These are phyloP conservation scores for Babesia bovis DNA, from an alignment of 169 alveolate genomes.

Conservation along the genomic window DNA sequence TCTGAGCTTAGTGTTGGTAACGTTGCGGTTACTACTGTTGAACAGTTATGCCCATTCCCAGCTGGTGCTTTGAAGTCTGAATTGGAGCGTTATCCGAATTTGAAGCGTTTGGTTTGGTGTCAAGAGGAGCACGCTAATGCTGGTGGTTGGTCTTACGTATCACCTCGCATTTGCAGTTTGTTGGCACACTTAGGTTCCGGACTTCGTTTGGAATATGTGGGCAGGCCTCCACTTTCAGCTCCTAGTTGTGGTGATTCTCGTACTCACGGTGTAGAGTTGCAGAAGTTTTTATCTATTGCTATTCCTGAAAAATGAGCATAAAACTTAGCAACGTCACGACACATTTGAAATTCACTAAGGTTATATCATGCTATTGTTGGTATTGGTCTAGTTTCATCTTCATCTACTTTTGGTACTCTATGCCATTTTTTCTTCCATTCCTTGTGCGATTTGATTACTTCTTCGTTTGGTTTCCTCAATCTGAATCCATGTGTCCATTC, in stretches of 20 bases:
- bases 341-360: no score
- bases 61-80: constrained; percentile 72
- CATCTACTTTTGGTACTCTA: constrained; percentile 7
- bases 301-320: neutral
- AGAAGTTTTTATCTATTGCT: constrained; percentile 20
- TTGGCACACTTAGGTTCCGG: constrained; percentile 6
- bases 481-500: constrained; percentile 67
- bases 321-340: neutral
- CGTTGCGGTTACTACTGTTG: constrained; percentile 84
- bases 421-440: constrained; percentile 66
- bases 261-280: constrained; percentile 32
- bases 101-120: constrained; percentile 83
- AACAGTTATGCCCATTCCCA: constrained; percentile 91
- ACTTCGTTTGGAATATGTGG: constrained; percentile 37
- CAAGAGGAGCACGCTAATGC: constrained; percentile 91
- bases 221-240: constrained; percentile 51
- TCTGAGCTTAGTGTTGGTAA: constrained; percentile 56
- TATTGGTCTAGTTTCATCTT: neutral
- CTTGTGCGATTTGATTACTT: constrained; percentile 8
- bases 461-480: constrained; percentile 55
- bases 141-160: constrained; percentile 85
- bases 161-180: constrained; percentile 42
- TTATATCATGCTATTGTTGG: neutral
- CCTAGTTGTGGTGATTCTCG: constrained; percentile 56
- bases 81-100: constrained; percentile 66